Percentiles rank a stretch among this genome's conserved stretches.
phyloP scores from a whole-genome alignment of 352 stramenopile species.

The Phytophthora chlamydospora region DNA sequence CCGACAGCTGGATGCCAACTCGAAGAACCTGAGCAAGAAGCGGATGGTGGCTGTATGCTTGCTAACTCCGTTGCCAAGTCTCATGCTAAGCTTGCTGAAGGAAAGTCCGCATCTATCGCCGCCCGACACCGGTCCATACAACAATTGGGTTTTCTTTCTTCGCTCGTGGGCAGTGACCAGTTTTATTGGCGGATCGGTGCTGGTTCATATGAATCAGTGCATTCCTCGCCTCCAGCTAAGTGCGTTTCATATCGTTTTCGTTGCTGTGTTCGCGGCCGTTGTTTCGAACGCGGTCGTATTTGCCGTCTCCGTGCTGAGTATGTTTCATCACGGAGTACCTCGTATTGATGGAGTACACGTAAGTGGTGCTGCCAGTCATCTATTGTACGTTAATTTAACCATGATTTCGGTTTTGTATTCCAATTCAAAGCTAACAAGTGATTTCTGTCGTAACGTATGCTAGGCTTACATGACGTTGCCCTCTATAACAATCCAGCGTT shows the following conservation, averaged over 20 bases:
- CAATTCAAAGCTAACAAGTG: background rate
- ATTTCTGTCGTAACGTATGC: background rate
- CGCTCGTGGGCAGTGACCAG: conserved; percentile 11
- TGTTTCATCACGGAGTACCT: conserved; percentile 44
- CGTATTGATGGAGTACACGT: conserved; percentile 39
- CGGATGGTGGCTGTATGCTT: conserved; percentile 12
- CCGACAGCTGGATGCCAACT: conserved; percentile 10
- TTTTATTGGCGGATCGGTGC: conserved; percentile 8
- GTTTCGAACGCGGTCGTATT: conserved; percentile 7
- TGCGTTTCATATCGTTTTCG: conserved; percentile 1
- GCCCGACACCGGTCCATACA: conserved; percentile 10
- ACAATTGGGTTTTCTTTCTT: conserved; percentile 15
- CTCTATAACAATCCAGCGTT: conserved; percentile 13
- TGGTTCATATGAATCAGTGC: conserved; percentile 10
- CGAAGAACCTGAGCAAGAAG: background rate
- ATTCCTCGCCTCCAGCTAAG: conserved; percentile 9
- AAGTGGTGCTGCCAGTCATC: conserved; percentile 39
- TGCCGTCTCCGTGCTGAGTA: conserved; percentile 13
- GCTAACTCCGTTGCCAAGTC: conserved; percentile 16
- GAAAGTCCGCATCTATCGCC: conserved; percentile 6
- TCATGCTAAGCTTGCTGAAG: conserved; percentile 18
- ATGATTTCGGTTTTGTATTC: background rate
- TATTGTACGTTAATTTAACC: conserved; percentile 21
- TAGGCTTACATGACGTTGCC: conserved; percentile 6
- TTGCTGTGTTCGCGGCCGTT: conserved; percentile 1